Conservation (phyloP, 2,329 filamentous ascomycete genomes). For the Seiridium unicorne region DNA sequence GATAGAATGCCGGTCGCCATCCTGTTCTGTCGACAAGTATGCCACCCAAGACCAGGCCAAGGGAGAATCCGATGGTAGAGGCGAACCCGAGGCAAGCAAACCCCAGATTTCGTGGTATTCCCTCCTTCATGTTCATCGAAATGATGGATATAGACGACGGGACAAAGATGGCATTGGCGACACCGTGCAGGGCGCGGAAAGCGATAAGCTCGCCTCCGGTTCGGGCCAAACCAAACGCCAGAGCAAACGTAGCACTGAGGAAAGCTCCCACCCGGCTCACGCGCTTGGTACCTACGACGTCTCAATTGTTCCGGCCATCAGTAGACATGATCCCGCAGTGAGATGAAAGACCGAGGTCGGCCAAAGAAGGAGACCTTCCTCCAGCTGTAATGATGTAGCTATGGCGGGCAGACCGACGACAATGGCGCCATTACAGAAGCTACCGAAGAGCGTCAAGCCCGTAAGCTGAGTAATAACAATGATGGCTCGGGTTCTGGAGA, state of each 20-base stretch:
- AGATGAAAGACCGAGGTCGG: neutral
- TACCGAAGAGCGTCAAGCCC: neutral
- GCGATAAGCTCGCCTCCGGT: conserved; percentile 2
- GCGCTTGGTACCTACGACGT: neutral
- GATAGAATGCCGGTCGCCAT: conserved; percentile 29
- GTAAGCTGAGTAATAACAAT: neutral
- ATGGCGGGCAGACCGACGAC: conserved; percentile 2
- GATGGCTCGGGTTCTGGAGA: neutral
- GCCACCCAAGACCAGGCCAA: conserved; percentile 19
- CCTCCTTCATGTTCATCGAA: neutral
- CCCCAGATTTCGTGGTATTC: neutral
- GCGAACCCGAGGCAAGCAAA: neutral
- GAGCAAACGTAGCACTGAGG: neutral
- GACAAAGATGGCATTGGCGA: neutral
- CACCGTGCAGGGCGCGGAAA: conserved; percentile 2
- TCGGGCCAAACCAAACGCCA: neutral
- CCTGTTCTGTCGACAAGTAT: conserved; percentile 28
- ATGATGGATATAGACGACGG: conserved; percentile 3
- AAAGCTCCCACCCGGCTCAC: neutral
- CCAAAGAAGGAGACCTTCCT: neutral
- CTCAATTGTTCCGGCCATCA: neutral
- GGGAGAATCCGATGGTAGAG: neutral
- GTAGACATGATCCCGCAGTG: neutral
- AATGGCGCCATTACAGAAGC: neutral
- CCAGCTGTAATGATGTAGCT: neutral